These are phyloP conservation scores for Cladophialophora immunda DNA, from an alignment of 2,329 filamentous ascomycete species.

Conservation along the genomic window DNA sequence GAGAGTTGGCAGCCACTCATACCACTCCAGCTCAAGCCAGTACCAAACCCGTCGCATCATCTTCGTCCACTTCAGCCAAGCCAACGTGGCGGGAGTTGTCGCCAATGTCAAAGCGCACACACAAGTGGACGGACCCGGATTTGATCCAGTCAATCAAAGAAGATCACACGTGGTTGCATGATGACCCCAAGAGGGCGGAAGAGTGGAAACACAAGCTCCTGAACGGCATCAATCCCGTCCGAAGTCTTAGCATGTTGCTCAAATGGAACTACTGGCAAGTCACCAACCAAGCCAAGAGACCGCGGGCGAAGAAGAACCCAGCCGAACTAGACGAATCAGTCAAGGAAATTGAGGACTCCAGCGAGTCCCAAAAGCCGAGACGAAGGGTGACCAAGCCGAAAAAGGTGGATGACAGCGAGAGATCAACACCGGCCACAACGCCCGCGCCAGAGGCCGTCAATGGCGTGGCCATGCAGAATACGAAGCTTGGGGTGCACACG, in stretches of 20 bases:
- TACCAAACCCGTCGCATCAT: slow-evolving; percentile 14
- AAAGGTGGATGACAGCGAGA: slow-evolving; percentile 15
- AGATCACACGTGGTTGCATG: slow-evolving; percentile 38
- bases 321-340: slow-evolving; percentile 10
- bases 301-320: slow-evolving; percentile 37
- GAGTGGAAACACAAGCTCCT: slow-evolving; percentile 39
- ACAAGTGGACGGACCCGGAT: slow-evolving; percentile 40
- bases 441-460: slow-evolving; percentile 23
- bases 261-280: slow-evolving; percentile 41
- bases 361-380: slow-evolving; percentile 14
- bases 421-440: slow-evolving; percentile 21
- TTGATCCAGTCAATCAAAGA: slow-evolving; percentile 36
- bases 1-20: slow-evolving; percentile 4
- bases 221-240: slow-evolving; percentile 39
- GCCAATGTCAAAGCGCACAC: slow-evolving; percentile 21
- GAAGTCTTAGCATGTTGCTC: slow-evolving; percentile 40
- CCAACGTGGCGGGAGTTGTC: slow-evolving; percentile 31
- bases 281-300: slow-evolving; percentile 39
- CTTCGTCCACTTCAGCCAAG: slow-evolving; percentile 6
- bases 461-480: not conserved
- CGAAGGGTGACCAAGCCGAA: slow-evolving; percentile 15
- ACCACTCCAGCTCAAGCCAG: slow-evolving; percentile 17
- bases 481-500: not conserved
- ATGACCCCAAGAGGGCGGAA: slow-evolving; percentile 35
- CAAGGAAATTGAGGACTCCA: slow-evolving; percentile 14